A percentile compares a stretch with the other conserved stretches of the same genome.
Conservation (phyloP, 2,329 filamentous ascomycete genomes). For the Aspergillus quadrilineatus region DNA sequence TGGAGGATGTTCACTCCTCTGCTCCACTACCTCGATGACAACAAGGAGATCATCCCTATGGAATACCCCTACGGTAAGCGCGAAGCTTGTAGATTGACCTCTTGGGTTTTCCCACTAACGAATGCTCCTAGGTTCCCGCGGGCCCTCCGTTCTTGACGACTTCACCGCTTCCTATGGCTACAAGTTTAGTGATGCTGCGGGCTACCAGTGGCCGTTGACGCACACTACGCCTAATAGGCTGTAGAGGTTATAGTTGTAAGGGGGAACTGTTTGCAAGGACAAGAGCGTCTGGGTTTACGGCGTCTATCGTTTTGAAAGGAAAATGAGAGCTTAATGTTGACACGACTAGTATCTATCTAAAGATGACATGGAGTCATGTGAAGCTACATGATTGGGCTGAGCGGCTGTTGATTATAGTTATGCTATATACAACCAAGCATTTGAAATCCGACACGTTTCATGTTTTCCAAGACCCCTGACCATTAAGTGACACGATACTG, state of each 20-base stretch:
- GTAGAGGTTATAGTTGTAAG: constrained; percentile 50
- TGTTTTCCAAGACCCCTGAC: background rate
- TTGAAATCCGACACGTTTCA: background rate
- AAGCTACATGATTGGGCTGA: constrained; percentile 19
- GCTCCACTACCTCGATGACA: constrained; percentile 96
- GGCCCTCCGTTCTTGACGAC: constrained; percentile 92
- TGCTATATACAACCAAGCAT: constrained; percentile 2
- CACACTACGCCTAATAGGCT: constrained; percentile 72
- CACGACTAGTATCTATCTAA: constrained; percentile 18
- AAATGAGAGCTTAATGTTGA: constrained; percentile 22
- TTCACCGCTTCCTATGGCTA: constrained; percentile 98
- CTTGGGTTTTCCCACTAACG: constrained; percentile 7
- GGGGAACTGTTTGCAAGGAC: constrained; percentile 4
- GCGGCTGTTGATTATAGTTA: constrained; percentile 8
- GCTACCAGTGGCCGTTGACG: constrained; percentile 91
- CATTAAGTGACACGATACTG: no score
- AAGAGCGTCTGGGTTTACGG: constrained; percentile 12
- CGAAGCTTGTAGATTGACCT: background rate
- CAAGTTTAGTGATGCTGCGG: constrained; percentile 95
- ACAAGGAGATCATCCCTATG: constrained; percentile 99
- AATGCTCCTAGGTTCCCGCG: constrained; percentile 73
- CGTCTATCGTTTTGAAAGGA: constrained; percentile 11
- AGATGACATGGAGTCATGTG: constrained; percentile 10
- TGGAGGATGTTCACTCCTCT: constrained; percentile 99
- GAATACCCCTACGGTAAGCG: constrained; percentile 95